These are phyloP conservation scores for Staphylotrichum tortipilum DNA, from an alignment of 495 filamentous ascomycete species.

Conservation along the genomic window DNA sequence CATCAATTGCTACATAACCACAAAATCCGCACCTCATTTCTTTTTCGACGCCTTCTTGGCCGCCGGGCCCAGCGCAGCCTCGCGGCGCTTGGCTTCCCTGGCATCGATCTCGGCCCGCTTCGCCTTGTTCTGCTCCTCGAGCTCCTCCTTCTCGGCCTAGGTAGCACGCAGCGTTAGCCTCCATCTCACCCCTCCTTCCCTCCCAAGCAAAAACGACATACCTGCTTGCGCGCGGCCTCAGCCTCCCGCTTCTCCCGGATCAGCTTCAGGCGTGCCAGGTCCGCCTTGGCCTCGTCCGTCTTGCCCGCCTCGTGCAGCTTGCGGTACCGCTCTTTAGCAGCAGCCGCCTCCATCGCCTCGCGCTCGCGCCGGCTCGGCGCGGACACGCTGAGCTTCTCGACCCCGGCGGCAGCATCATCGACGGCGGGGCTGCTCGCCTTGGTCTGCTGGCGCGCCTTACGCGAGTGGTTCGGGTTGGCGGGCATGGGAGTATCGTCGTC, in stretches of 20 bases:
- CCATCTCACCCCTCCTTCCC: background rate
- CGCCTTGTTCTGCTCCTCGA: constrained; percentile 49
- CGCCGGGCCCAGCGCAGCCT: constrained; percentile 32
- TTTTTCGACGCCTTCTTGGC: constrained; percentile 25
- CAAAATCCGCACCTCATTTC: too few relatives aligned
- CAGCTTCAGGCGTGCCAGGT: constrained; percentile 70
- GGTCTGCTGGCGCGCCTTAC: constrained; percentile 49
- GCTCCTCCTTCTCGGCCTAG: constrained; percentile 67
- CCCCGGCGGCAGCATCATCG: constrained; percentile 41
- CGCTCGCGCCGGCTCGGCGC: constrained; percentile 65
- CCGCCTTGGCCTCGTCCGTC: constrained; percentile 92
- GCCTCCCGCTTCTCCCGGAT: constrained; percentile 81
- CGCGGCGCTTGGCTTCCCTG: constrained; percentile 60
- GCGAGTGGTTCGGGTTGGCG: constrained; percentile 85
- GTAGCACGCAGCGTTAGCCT: background rate
- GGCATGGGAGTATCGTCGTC: constrained; percentile 46
- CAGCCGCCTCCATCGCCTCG: constrained; percentile 79
- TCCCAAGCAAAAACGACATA: constrained; percentile 14
- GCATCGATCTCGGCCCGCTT: constrained; percentile 43
- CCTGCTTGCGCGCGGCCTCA: constrained; percentile 56
- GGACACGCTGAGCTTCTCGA: constrained; percentile 36
- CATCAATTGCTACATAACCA: too few relatives aligned
- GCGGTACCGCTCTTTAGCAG: constrained; percentile 82
- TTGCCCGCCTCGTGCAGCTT: constrained; percentile 94
- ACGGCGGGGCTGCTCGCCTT: constrained; percentile 34